phyloP scores from a whole-genome alignment of 1,284 basidiomycete genomes.

The Cystobasidium slooffiae region DNA sequence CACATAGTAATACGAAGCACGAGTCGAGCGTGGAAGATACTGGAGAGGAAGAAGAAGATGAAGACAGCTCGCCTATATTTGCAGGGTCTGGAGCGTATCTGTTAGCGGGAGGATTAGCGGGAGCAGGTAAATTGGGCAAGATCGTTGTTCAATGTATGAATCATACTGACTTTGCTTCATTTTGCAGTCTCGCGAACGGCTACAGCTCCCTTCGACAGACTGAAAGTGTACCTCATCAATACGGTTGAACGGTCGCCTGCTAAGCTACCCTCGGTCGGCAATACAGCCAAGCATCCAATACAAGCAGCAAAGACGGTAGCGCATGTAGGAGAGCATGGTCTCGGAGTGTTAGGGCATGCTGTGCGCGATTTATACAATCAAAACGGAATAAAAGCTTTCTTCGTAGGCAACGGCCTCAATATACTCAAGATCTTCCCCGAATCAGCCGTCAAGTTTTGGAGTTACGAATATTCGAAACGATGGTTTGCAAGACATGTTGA shows the following conservation, averaged over 20 bases:
- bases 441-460: constrained; percentile 96
- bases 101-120: constrained; percentile 90
- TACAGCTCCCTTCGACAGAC: constrained; percentile 95
- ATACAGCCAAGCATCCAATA: constrained; percentile 42
- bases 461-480: constrained; percentile 94
- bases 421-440: constrained; percentile 73
- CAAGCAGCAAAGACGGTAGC: constrained; percentile 47
- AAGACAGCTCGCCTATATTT: constrained; percentile 58
- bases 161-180: background rate
- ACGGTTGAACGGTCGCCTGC: constrained; percentile 56
- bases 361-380: constrained; percentile 79
- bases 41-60: constrained; percentile 62
- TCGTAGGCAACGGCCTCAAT: constrained; percentile 71
- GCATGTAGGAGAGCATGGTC: constrained; percentile 59
- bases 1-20: background rate
- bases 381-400: constrained; percentile 88
- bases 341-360: constrained; percentile 73
- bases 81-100: constrained; percentile 79
- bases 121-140: too few relatives aligned
- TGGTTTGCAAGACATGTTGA: constrained; percentile 92
- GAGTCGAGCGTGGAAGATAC: background rate
- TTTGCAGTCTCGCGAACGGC: constrained; percentile 83
- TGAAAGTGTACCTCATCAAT: constrained; percentile 97
- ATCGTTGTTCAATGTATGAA: too few relatives aligned
- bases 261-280: constrained; percentile 48